Conservation (phyloP, 805 yeast genomes). For the Torulaspora microellipsoides region DNA sequence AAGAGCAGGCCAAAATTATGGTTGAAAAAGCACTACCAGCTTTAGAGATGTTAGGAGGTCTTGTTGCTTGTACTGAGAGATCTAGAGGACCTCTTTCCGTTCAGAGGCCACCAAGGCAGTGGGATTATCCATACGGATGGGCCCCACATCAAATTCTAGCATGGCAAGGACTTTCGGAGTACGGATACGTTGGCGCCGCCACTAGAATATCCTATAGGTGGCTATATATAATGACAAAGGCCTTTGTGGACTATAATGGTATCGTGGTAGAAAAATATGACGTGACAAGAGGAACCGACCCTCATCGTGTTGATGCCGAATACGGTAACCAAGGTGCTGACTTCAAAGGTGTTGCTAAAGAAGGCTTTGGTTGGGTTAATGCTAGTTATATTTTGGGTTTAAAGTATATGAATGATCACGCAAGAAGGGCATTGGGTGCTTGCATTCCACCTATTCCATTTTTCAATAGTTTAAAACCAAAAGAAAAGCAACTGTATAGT, state of each 20-base stretch:
- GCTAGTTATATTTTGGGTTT: constrained; percentile 77
- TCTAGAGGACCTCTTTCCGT: constrained; percentile 69
- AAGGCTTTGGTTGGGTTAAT: constrained; percentile 99
- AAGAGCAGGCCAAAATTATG: constrained; percentile 62
- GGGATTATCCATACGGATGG: constrained; percentile 99
- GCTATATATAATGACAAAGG: constrained; percentile 83
- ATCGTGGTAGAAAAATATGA: constrained; percentile 94
- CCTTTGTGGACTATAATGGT: constrained; percentile 89
- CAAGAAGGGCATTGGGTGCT: constrained; percentile 73
- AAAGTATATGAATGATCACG: constrained; percentile 57
- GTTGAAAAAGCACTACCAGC: constrained; percentile 54
- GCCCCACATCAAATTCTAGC: constrained; percentile 96
- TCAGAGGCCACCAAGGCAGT: constrained; percentile 82
- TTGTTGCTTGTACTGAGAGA: constrained; percentile 74
- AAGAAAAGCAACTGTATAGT: constrained; percentile 40
- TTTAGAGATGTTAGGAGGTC: constrained; percentile 84
- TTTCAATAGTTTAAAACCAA: constrained; percentile 43
- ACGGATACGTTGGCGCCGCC: constrained; percentile 62
- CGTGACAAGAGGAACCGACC: constrained; percentile 75
- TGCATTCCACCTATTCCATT: constrained; percentile 68
- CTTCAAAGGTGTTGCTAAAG: constrained; percentile 87
- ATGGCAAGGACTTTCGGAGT: constrained; percentile 78
- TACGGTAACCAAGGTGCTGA: constrained; percentile 96
- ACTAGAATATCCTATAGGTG: constrained; percentile 77
- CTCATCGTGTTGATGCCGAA: constrained; percentile 91